Base-by-base conservation (phyloP, 2,329 filamentous ascomycete genomes). In the Davidsoniella australis region DNA sequence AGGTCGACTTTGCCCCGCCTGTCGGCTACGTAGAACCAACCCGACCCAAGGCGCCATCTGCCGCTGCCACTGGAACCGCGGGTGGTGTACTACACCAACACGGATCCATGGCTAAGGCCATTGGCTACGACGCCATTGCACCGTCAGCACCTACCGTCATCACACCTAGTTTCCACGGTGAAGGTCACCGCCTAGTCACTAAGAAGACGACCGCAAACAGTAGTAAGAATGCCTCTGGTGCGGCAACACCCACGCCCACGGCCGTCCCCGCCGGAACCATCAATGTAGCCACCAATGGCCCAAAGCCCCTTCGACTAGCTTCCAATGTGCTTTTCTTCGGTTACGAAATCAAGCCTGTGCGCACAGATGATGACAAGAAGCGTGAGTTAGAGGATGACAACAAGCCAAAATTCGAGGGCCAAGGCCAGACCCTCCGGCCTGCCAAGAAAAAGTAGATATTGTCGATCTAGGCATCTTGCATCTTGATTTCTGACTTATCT, bases 301-400 rank as follows among this genome's bases (percentile, higher is more conserved):
- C 12, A 87, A 89, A 55, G 88, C 87, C 0, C 87, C 72, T 98
- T 6, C 75, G 91, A 24, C 63, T 98, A 47, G 76, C 85, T 0
- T 82, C 84, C 0, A 91, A 91, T 58, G 94, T 95, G 65, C 71
- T 98, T 4, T 98, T 98, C 70, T 94, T 98, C 55, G 91, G 91
- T 2, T 98, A 96, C 59, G 82, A 94, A 59, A 75, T 94, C 61
- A 94, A 83, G 63, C 89, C 89, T 0, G 71, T 93, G 40, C 88
- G 86, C 68, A 85, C 84, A 7, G 78, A 82, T 51, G 81, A 77
- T 36, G 78, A 85, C 51, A 79, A 78, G 60, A 75, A 78, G 47
- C 71, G 79, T 53, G 78, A 82, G 52, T 73, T 77, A 37, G 74
- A 74, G 52, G 72, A 78, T 54, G 71, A 74, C 3, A 71, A 72